Percentiles rank a stretch among this genome's conserved stretches.
Conservation (phyloP, 1,139 yeast genomes). For the Pichia sp. region DNA sequence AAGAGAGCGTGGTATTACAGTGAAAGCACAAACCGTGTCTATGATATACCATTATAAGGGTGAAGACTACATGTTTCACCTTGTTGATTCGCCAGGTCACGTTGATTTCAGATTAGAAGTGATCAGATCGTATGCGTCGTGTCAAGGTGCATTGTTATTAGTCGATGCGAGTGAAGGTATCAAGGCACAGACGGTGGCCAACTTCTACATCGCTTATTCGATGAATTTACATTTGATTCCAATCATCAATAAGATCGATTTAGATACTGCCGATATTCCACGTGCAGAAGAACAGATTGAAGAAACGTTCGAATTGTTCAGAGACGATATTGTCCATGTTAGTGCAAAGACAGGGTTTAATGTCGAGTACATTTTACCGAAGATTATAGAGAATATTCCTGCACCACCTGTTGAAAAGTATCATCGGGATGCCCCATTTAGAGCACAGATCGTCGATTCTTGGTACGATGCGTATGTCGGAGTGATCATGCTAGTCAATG, state of each 20-base stretch:
- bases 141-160: constrained; percentile 88
- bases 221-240: constrained; percentile 83
- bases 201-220: constrained; percentile 85
- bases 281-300: constrained; percentile 82
- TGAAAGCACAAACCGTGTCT: constrained; percentile 94
- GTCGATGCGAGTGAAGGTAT: constrained; percentile 98
- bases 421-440: constrained; percentile 55
- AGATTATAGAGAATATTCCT: constrained; percentile 76
- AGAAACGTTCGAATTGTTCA: constrained; percentile 74
- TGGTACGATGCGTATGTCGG: constrained; percentile 97
- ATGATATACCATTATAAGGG: constrained; percentile 79
- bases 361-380: constrained; percentile 74
- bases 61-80: constrained; percentile 76
- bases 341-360: constrained; percentile 92
- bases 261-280: constrained; percentile 84
- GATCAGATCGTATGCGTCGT: constrained; percentile 89
- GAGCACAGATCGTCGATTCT: constrained; percentile 86
- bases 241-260: constrained; percentile 87
- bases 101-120: constrained; percentile 97
- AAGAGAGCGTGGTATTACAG: constrained; percentile 93
- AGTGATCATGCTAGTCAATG: constrained; percentile 81
- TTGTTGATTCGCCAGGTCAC: constrained; percentile 98
- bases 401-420: constrained; percentile 50
- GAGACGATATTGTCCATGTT: constrained; percentile 76
- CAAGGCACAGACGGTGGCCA: constrained; percentile 97